These are phyloP conservation scores for Begonia fuchsioides DNA, from an alignment of 306 rosid species.

Conservation along the genomic window DNA sequence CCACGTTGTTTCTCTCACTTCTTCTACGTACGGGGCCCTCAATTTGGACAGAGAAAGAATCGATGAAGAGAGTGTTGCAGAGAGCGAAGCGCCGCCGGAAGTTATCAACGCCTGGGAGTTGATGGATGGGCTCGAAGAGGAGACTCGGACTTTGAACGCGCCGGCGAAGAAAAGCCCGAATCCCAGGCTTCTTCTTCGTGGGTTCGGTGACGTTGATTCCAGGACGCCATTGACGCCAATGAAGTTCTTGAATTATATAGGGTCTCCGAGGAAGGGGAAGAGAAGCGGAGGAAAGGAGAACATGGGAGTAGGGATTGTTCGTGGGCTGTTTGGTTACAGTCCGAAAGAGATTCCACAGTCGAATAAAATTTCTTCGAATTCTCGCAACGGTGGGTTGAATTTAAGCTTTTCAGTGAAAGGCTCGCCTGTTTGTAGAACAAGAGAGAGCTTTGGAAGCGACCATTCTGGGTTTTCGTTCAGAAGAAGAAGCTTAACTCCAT, in stretches of 20 bases:
- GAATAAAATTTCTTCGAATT: conserved; percentile 19
- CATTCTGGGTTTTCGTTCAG: conserved; percentile 9
- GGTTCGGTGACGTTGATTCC: conserved; percentile 34
- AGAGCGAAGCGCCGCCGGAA: conserved; percentile 34
- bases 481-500: conserved; percentile 37
- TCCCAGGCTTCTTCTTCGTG: conserved; percentile 40
- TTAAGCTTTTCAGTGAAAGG: conserved; percentile 30
- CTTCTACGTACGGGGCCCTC: conserved; percentile 72
- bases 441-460: conserved; percentile 38
- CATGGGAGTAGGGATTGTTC: conserved; percentile 22
- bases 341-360: conserved; percentile 36
- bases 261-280: conserved; percentile 49
- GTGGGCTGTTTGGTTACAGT: conserved; percentile 46
- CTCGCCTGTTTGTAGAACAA: conserved; percentile 25
- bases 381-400: conserved; percentile 25
- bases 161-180: conserved; percentile 58
- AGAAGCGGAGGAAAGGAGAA: conserved; percentile 61
- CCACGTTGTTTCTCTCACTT: conserved; percentile 90
- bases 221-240: conserved; percentile 62
- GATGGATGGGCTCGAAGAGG: conserved; percentile 93
- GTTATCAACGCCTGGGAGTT: conserved; percentile 89
- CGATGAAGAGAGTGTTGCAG: conserved; percentile 18
- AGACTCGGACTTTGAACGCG: conserved; percentile 26
- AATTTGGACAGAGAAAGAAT: conserved; percentile 30
- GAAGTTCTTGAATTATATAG: conserved; percentile 54